Conservation (phyloP, 805 yeast genomes). For the Candida jianshihensis region DNA sequence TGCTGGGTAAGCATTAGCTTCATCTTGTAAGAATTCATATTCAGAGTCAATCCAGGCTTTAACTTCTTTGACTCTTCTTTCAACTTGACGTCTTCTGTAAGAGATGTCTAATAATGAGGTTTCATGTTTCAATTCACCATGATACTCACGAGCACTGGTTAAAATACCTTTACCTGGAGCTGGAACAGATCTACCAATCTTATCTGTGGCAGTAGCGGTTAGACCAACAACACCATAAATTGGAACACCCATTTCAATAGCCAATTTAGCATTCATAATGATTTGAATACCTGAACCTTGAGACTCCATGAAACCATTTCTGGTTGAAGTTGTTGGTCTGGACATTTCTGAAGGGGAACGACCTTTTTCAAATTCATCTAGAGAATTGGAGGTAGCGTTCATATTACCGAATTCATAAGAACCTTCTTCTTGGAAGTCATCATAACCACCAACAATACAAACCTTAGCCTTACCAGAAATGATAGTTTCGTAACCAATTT, state of each 20-base stretch:
- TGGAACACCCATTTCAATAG: constrained; percentile 98
- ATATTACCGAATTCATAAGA: constrained; percentile 96
- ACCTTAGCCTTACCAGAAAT: constrained; percentile 91
- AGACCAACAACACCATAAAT: constrained; percentile 91
- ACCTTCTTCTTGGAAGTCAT: constrained; percentile 99
- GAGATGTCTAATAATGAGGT: constrained; percentile 79
- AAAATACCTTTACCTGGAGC: constrained; percentile 99
- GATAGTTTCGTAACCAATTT: constrained; percentile 91
- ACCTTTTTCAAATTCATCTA: constrained; percentile 86
- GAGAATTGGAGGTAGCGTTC: constrained; percentile 94
- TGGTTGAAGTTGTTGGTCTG: constrained; percentile 92
- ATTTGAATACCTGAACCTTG: constrained; percentile 99
- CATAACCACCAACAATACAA: constrained; percentile 97
- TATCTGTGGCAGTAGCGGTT: constrained; percentile 96
- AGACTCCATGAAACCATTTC: constrained; percentile 98
- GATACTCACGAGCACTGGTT: constrained; percentile 95
- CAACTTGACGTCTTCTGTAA: constrained; percentile 90
- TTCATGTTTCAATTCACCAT: constrained; percentile 70
- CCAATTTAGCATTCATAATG: constrained; percentile 90
- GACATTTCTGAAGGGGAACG: constrained; percentile 99
- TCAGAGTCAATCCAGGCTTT: constrained; percentile 82
- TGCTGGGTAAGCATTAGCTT: constrained; percentile 47
- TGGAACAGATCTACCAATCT: constrained; percentile 97
- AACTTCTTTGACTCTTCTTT: constrained; percentile 69
- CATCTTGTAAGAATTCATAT: constrained; percentile 60